These are phyloP conservation scores for Ambispora gerdemannii DNA, from an alignment of 192 early-diverging fungal species.

Conservation along the genomic window DNA sequence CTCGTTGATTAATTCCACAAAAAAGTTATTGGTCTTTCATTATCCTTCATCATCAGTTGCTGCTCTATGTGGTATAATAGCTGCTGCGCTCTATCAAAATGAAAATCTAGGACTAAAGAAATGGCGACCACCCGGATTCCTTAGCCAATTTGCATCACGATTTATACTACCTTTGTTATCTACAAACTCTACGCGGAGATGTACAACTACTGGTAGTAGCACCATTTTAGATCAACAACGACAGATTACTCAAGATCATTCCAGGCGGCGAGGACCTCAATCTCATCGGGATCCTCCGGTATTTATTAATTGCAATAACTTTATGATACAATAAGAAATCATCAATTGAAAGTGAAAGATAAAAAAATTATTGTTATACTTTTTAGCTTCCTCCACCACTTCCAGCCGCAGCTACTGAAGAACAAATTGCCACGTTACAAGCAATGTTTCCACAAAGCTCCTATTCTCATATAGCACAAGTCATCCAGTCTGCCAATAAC, in stretches of 20 bases:
- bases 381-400: too few relatives aligned
- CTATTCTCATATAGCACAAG: conserved; percentile 46
- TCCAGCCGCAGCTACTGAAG: conserved; percentile 39
- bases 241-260: conserved; percentile 36
- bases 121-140: conserved; percentile 50
- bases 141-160: conserved; percentile 35
- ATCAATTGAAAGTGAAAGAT: too few relatives aligned
- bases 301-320: too few relatives aligned
- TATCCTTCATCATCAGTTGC: conserved; percentile 45
- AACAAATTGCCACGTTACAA: conserved; percentile 47
- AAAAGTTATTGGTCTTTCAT: conserved; percentile 45
- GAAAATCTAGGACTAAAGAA: conserved; percentile 49
- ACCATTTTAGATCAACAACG: conserved; percentile 41
- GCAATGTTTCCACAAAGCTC: conserved; percentile 57
- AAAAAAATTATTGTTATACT: too few relatives aligned
- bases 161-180: conserved; percentile 52
- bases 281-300: too few relatives aligned
- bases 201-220: too few relatives aligned
- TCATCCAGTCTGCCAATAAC: conserved; percentile 54
- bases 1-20: background rate
- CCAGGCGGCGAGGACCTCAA: conserved; percentile 24
- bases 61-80: conserved; percentile 46
- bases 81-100: conserved; percentile 51
- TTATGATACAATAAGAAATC: too few relatives aligned
- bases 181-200: conserved; percentile 42